Evolutionary conservation across 768 basidiomycete species (phyloP).

Genomic region (Mycena belliarum): DNA sequence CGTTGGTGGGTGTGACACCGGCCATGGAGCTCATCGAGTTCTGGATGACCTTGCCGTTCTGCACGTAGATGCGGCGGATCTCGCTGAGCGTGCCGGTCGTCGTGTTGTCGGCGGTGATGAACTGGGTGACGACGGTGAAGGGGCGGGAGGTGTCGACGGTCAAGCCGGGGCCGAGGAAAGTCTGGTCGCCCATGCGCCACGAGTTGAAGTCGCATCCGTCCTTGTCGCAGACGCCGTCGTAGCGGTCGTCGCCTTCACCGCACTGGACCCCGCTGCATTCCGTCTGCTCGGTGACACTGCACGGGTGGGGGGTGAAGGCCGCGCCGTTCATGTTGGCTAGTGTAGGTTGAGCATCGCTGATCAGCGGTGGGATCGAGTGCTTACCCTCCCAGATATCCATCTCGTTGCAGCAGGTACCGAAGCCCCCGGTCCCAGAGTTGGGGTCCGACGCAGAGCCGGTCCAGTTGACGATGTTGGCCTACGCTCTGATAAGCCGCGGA

Average conservation of each 20-base stretch:
- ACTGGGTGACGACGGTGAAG: slow-evolving; percentile 62
- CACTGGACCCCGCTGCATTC: slow-evolving; percentile 45
- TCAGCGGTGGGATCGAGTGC: neutral
- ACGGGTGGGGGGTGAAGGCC: slow-evolving; percentile 55
- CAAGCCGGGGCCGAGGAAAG: slow-evolving; percentile 48
- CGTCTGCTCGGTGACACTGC: slow-evolving; percentile 37
- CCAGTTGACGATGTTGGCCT: slow-evolving; percentile 55
- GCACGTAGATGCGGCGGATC: slow-evolving; percentile 58
- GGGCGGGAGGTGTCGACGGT: slow-evolving; percentile 51
- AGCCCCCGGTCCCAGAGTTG: slow-evolving; percentile 48
- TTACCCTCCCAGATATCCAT: slow-evolving; percentile 58
- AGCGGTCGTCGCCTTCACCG: slow-evolving; percentile 35
- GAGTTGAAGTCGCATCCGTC: slow-evolving; percentile 68
- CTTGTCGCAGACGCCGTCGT: slow-evolving; percentile 51
- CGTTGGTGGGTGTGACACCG: slow-evolving; percentile 38
- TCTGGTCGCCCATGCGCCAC: slow-evolving; percentile 49
- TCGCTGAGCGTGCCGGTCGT: slow-evolving; percentile 49
- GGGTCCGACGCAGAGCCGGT: slow-evolving; percentile 33
- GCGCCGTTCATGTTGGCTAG: slow-evolving; percentile 48
- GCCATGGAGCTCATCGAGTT: slow-evolving; percentile 53
- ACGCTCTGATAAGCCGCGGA: too few species aligned
- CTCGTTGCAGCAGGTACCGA: slow-evolving; percentile 54
- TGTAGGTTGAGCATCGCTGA: neutral
- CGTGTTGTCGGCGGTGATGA: slow-evolving; percentile 33
- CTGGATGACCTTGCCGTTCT: slow-evolving; percentile 51